Percentiles rank a stretch among this genome's conserved stretches.
phyloP scores from a whole-genome alignment of 345 rosid species.

The Citrus cavaleriei region DNA sequence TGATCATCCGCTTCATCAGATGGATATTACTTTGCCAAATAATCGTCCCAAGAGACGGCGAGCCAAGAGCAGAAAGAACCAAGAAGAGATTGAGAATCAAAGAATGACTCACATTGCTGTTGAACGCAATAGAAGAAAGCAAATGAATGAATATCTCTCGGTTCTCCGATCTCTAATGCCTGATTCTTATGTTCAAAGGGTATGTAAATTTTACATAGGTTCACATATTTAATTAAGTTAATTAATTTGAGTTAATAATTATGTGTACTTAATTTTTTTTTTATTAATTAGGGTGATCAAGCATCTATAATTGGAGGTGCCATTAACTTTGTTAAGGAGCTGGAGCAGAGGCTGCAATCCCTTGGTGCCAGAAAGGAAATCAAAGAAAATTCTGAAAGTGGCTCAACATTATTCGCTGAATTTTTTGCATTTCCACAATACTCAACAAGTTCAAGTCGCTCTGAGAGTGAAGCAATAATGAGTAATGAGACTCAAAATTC shows the following conservation, averaged over 20 bases:
- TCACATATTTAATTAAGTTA: not conserved
- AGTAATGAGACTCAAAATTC: conserved; percentile 18
- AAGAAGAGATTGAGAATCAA: conserved; percentile 81
- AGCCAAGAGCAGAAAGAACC: conserved; percentile 58
- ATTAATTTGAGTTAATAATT: not conserved
- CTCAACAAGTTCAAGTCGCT: conserved; percentile 29
- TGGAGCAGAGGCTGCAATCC: conserved; percentile 46
- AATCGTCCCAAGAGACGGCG: conserved; percentile 58
- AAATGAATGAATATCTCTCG: conserved; percentile 87
- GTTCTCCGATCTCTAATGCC: conserved; percentile 86
- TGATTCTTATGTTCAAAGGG: conserved; percentile 80
- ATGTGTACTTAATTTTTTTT: not conserved
- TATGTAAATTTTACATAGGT: conserved; percentile 10
- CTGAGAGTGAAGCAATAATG: conserved; percentile 19
- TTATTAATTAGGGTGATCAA: conserved; percentile 43
- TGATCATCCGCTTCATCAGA: not conserved
- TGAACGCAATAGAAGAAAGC: conserved; percentile 91
- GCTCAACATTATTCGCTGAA: conserved; percentile 40
- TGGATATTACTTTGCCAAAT: conserved; percentile 15
- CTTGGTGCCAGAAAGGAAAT: conserved; percentile 27
- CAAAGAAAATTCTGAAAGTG: conserved; percentile 22
- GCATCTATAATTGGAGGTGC: conserved; percentile 68
- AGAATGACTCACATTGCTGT: conserved; percentile 99
- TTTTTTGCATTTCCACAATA: conserved; percentile 69
- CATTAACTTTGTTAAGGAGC: conserved; percentile 47